These are phyloP conservation scores for Grammothele lineata DNA, from an alignment of 768 basidiomycete species.

Conservation along the genomic window DNA sequence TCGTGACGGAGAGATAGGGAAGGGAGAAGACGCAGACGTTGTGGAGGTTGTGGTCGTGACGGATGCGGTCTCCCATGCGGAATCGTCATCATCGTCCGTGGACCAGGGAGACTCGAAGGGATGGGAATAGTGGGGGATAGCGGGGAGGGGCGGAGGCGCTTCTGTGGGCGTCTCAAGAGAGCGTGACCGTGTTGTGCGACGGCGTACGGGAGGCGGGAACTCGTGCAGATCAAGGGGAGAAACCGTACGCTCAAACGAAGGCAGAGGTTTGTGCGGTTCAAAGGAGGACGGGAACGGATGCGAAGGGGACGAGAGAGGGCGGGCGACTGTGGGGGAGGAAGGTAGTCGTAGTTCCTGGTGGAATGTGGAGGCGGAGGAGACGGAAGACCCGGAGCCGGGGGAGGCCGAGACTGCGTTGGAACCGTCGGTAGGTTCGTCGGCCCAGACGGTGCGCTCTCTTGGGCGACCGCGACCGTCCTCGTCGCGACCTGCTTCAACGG, in stretches of 20 bases:
- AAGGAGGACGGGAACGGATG: conserved; percentile 34
- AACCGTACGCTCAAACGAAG: conserved; percentile 3
- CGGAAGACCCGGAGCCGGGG: conserved; percentile 19
- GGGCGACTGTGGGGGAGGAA: conserved; percentile 17
- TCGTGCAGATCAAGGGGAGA: conserved; percentile 13
- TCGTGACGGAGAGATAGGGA: conserved; percentile 30
- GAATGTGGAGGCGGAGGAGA: conserved; percentile 20
- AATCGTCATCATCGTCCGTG: conserved; percentile 78
- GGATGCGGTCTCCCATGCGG: conserved; percentile 71
- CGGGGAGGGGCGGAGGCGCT: conserved; percentile 15
- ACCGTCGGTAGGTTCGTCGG: conserved; percentile 31
- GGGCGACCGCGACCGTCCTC: conserved; percentile 51
- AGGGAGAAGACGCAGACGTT: conserved; percentile 42
- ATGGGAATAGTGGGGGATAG: no score
- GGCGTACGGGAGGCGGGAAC: conserved; percentile 19
- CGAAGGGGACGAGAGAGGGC: conserved; percentile 34
- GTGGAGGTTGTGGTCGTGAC: conserved; percentile 57
- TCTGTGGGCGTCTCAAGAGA: conserved; percentile 17
- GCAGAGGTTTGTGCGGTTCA: neutral
- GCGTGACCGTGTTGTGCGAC: conserved; percentile 13
- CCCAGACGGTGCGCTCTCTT: conserved; percentile 44
- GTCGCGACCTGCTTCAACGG: conserved; percentile 39
- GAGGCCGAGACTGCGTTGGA: conserved; percentile 29
- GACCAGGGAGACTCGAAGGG: conserved; percentile 55
- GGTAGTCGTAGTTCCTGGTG: conserved; percentile 24